phyloP scores from a whole-genome alignment of 768 basidiomycete genomes.

The Hemileccinum rubropunctum region DNA sequence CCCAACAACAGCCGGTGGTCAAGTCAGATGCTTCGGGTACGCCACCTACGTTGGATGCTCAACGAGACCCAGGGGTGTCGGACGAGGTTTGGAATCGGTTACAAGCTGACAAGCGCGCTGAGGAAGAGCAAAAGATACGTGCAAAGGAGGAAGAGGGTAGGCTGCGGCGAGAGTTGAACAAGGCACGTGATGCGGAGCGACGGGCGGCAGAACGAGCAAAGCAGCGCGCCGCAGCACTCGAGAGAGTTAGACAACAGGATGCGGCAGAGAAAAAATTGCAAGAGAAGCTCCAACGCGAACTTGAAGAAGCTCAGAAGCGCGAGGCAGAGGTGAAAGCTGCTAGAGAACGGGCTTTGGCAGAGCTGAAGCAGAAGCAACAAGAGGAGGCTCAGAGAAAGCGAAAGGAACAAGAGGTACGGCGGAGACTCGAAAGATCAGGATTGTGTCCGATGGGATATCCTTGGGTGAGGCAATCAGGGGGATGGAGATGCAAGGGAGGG shows the following conservation, averaged over 20 bases:
- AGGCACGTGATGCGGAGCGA: constrained; percentile 17
- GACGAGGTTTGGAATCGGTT: constrained; percentile 53
- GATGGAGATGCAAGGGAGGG: constrained; percentile 49
- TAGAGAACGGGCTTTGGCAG: too few relatives aligned
- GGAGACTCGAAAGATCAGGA: constrained; percentile 45
- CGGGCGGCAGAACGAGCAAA: constrained; percentile 24
- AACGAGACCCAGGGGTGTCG: constrained; percentile 50
- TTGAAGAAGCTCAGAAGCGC: constrained; percentile 25
- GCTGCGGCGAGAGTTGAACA: constrained; percentile 16
- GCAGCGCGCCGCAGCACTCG: constrained; percentile 3
- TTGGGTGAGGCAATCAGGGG: constrained; percentile 41
- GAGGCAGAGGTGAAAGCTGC: constrained; percentile 12
- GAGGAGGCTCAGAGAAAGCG: constrained; percentile 9
- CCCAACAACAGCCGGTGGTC: not conserved
- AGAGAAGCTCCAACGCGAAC: constrained; percentile 22
- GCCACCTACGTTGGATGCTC: constrained; percentile 1
- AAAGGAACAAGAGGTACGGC: constrained; percentile 34
- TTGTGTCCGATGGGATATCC: constrained; percentile 44
- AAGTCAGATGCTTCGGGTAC: not conserved
- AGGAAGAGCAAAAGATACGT: constrained; percentile 15
- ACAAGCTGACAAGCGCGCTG: constrained; percentile 35
- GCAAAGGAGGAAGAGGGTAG: constrained; percentile 17
- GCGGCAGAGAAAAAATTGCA: not conserved
- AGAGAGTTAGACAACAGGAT: too few relatives aligned
- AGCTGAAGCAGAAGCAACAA: not conserved